Conservation (phyloP, 192 early-diverging fungal genomes). For the Geranomyces variabilis region DNA sequence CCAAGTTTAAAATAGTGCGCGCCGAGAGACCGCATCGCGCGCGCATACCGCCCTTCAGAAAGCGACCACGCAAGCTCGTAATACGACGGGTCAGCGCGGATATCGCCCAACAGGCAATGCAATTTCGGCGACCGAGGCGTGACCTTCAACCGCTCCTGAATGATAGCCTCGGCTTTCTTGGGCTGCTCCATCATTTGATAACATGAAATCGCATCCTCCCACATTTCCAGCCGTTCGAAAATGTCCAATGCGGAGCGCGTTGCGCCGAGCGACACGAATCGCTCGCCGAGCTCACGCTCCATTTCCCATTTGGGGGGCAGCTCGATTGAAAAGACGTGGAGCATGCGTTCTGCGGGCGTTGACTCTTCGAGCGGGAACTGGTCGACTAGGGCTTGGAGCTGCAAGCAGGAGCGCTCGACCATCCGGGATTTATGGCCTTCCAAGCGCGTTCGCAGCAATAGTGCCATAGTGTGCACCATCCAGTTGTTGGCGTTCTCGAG, state of each 20-base stretch:
- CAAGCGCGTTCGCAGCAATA: slow-evolving; percentile 87
- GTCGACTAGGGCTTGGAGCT: slow-evolving; percentile 96
- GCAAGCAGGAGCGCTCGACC: slow-evolving; percentile 84
- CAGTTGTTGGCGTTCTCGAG: slow-evolving; percentile 95
- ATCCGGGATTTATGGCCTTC: slow-evolving; percentile 85
- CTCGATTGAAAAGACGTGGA: slow-evolving; percentile 75
- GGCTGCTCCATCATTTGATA: slow-evolving; percentile 82
- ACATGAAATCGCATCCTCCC: slow-evolving; percentile 93
- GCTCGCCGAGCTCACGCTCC: slow-evolving; percentile 87
- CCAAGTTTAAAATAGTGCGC: slow-evolving; percentile 71
- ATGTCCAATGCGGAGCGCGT: slow-evolving; percentile 91
- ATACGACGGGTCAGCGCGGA: slow-evolving; percentile 71
- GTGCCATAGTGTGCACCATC: slow-evolving; percentile 96
- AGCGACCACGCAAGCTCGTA: slow-evolving; percentile 91
- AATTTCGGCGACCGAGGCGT: slow-evolving; percentile 80
- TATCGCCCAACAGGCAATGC: slow-evolving; percentile 88
- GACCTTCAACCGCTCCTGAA: slow-evolving; percentile 65
- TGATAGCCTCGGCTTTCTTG: slow-evolving; percentile 82
- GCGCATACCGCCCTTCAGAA: slow-evolving; percentile 77
- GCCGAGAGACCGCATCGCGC: slow-evolving; percentile 95
- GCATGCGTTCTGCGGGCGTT: slow-evolving; percentile 73
- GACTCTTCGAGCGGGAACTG: slow-evolving; percentile 77
- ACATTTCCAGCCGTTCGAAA: slow-evolving; percentile 90
- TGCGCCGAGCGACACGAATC: slow-evolving; percentile 84
- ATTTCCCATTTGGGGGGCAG: slow-evolving; percentile 95